A percentile compares a stretch with the other conserved stretches of the same genome.
Evolutionary conservation across 2,329 filamentous ascomycete species (phyloP).

Genomic region (Alternaria metachromatica): DNA sequence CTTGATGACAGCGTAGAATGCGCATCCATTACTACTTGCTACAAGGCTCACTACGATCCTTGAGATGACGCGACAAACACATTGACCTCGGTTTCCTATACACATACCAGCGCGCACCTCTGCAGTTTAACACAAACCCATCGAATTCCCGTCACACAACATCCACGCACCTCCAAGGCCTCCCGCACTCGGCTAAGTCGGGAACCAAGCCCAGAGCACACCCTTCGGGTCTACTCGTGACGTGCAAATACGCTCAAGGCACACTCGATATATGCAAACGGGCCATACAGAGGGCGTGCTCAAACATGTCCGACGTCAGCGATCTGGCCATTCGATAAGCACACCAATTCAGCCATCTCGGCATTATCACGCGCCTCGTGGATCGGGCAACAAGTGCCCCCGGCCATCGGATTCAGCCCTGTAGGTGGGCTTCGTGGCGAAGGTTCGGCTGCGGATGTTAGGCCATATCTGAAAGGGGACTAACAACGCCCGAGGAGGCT

Average conservation of each 20-base stretch:
- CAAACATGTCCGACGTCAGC: slow-evolving; percentile 19
- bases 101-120: not conserved
- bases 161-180: slow-evolving; percentile 21
- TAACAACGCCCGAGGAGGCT: slow-evolving; percentile 4
- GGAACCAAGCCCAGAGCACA: slow-evolving; percentile 11
- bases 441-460: slow-evolving; percentile 9
- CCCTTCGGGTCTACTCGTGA: slow-evolving; percentile 25
- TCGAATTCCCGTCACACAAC: slow-evolving; percentile 12
- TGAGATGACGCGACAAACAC: not conserved
- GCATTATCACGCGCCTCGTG: slow-evolving; percentile 16
- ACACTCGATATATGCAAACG: slow-evolving; percentile 15
- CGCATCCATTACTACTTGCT: not conserved
- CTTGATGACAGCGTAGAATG: not conserved
- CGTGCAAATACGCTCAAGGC: slow-evolving; percentile 23
- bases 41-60: not conserved
- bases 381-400: not conserved
- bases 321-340: slow-evolving; percentile 8
- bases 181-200: slow-evolving; percentile 32
- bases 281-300: slow-evolving; percentile 12
- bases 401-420: slow-evolving; percentile 9
- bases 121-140: not conserved
- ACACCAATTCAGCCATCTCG: slow-evolving; percentile 8
- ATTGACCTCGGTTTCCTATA: not conserved
- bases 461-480: not conserved
- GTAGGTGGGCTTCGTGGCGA: slow-evolving; percentile 12